Percentiles rank a stretch among this genome's conserved stretches.
Evolutionary conservation across 306 rosid species (phyloP).

Genomic region (Astragalus membranaceus): DNA sequence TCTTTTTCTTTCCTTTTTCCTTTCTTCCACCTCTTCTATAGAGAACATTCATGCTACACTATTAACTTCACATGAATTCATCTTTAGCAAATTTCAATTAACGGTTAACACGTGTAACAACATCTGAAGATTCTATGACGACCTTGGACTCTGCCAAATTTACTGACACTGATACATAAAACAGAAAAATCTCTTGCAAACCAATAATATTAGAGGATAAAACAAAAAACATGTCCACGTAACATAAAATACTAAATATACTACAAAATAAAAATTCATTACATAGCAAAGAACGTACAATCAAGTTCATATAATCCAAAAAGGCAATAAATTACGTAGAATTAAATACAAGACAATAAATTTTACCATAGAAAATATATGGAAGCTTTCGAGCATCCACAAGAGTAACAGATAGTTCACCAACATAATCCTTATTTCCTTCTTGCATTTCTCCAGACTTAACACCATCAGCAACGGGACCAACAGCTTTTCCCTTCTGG

Average conservation of each 20-base stretch:
- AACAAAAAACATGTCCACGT: background rate
- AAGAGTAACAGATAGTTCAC: slow-evolving; percentile 89
- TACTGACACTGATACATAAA: background rate
- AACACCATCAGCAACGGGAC: slow-evolving; percentile 57
- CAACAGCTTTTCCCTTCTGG: slow-evolving; percentile 86
- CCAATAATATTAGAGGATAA: background rate
- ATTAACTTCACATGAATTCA: background rate
- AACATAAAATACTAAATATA: background rate
- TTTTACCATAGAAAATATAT: slow-evolving; percentile 73
- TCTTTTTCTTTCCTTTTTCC: background rate
- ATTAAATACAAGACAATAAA: slow-evolving; percentile 12
- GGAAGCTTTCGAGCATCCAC: slow-evolving; percentile 95
- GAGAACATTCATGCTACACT: background rate
- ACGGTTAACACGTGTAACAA: background rate
- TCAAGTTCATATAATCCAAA: background rate
- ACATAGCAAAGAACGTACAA: background rate
- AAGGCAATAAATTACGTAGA: background rate
- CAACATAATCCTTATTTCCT: slow-evolving; percentile 87
- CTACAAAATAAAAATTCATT: background rate
- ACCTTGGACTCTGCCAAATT: background rate
- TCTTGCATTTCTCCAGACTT: slow-evolving; percentile 87
- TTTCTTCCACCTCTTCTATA: background rate
- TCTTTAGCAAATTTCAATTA: background rate
- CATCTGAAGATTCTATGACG: background rate
- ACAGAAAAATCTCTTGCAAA: background rate